Percentiles rank a stretch among this genome's conserved stretches.
These are phyloP conservation scores for Lonicera japonica DNA, from an alignment of 129 eudicot species.

Conservation along the genomic window DNA sequence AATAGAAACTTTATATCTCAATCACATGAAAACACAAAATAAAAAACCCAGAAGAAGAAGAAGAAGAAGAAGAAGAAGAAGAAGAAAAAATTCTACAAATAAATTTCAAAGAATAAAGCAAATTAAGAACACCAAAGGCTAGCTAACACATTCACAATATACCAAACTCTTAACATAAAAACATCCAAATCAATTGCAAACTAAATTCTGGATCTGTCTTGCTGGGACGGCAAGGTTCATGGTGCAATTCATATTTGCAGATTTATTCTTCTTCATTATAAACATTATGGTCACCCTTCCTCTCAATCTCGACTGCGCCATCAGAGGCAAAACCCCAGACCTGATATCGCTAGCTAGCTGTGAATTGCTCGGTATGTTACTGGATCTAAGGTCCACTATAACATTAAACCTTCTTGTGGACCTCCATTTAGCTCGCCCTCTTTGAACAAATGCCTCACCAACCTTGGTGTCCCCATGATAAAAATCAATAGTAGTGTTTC, in stretches of 20 bases:
- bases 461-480: background rate
- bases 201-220: background rate
- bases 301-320: background rate
- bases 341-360: background rate
- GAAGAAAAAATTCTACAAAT: no score
- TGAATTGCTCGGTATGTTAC: background rate
- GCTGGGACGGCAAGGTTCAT: background rate
- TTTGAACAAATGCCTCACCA: slow-evolving; percentile 1
- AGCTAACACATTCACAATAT: no score
- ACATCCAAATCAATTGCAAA: background rate
- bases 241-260: slow-evolving; percentile 5
- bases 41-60: no score
- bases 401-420: slow-evolving; percentile 7
- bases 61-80: no score
- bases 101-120: no score
- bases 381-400: background rate
- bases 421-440: background rate
- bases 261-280: slow-evolving; percentile 9
- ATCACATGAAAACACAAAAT: no score
- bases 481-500: background rate
- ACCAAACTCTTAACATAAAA: no score
- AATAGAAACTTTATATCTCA: no score
- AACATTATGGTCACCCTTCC: slow-evolving; percentile 13
- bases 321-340: slow-evolving; percentile 8
- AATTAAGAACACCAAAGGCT: no score